Base-by-base conservation (phyloP, 768 basidiomycete species). In the Mycena rebaudengoi region DNA sequence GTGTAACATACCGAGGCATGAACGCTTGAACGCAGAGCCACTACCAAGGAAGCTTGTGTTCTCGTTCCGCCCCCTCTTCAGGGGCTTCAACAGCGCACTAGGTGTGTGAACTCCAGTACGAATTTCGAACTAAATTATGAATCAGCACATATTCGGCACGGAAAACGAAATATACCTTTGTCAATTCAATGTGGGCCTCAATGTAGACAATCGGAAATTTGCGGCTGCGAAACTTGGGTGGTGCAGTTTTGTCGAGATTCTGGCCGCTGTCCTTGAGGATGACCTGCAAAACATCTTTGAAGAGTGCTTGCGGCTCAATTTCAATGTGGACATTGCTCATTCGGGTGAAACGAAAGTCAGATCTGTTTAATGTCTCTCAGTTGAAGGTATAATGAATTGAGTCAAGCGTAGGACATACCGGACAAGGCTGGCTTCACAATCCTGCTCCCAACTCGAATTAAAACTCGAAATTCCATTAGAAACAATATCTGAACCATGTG, bases 251-350 rank as follows among this genome's bases (percentile, higher is more conserved):
- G 3, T 56, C 41, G 6, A 45, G 20, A 35, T 33, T 44, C 32
- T 56, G 54, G 26, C 54, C 29, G 16, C 32, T 13, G 7, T 52
- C 50, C 16, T 37, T 52, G 6, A 52, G 12, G 20, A 45, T 43
- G 7, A n/a, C 6, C 25, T 43, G 40, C 21, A 54, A 32, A 5
- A 54, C 29, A 30, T 54, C 53, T 11, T n/a, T 12, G 26, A 54
- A 21, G n/a, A 20, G 14, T 6, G 23, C 7, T 5, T 54, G 53
- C 8, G 53, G 53, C 18, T 30, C 39, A 41, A 54, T 54, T 29
- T 54, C 26, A 21, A 54, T 28, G 29, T 54, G 40, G 35, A 43
- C 53, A 32, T 54, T 54, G 29, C 20, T 56, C 54, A 56, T 44
- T 12, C 50, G 11, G 16, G 50, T 21, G 7, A 56, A 26, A 14